Conservation (phyloP, 306 rosid genomes). For the Fragaria nilgerrensis region DNA sequence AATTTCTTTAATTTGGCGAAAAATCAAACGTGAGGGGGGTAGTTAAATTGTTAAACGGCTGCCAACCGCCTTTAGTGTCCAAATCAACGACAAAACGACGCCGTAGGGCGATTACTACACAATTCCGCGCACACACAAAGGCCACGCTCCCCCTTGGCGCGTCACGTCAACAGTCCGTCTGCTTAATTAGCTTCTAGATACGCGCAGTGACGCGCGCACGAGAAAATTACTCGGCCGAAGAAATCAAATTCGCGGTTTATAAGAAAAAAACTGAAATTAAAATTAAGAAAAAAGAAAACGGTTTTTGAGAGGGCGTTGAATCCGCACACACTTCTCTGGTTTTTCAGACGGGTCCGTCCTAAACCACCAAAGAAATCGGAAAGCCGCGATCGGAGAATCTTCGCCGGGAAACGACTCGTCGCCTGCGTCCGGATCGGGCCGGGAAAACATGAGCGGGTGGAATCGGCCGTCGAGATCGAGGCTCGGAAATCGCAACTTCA, state of each 20-base stretch:
- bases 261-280: neutral
- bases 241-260: neutral
- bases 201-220: constrained; percentile 13
- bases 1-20: too few relatives aligned
- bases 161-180: neutral
- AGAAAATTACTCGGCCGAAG: neutral
- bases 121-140: neutral
- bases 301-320: constrained; percentile 21
- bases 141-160: constrained; percentile 20
- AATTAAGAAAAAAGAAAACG: neutral
- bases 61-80: neutral
- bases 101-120: neutral
- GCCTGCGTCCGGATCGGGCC: constrained; percentile 23
- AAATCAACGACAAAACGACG: constrained; percentile 17
- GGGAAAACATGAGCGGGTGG: constrained; percentile 69
- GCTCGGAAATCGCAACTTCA: constrained; percentile 28
- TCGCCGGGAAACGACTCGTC: constrained; percentile 15
- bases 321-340: constrained; percentile 23
- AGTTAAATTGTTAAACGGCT: neutral
- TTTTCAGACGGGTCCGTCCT: constrained; percentile 4
- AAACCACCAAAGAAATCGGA: neutral
- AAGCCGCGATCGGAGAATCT: constrained; percentile 4
- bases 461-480: constrained; percentile 55
- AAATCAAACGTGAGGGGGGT: neutral
- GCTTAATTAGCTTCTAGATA: neutral